Evolutionary conservation across 78 protist species (phyloP).

Genomic region (Guillardia theta): DNA sequence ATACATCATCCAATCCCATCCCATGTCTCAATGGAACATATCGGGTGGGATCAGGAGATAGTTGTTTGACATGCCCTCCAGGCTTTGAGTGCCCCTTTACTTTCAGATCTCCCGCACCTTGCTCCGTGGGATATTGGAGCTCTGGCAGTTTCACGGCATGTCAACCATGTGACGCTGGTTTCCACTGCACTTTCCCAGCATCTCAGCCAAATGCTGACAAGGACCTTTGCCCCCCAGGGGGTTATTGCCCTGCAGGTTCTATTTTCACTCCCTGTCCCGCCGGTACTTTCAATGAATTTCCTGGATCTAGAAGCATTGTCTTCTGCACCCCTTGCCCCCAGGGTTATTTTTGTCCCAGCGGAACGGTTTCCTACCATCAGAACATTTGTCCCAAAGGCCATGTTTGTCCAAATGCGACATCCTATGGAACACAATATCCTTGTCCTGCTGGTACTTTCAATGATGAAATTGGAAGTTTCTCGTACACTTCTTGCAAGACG

Average conservation of each 20-base stretch:
- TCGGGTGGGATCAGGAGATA: not conserved
- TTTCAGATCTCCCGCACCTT: not conserved
- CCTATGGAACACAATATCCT: not conserved
- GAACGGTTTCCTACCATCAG: not conserved
- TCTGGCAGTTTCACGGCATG: not conserved
- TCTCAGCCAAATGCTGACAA: not conserved
- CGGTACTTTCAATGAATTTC: not conserved
- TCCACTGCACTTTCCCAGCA: constrained; percentile 10
- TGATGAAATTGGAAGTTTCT: not conserved
- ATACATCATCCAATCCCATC: not conserved
- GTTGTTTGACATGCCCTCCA: not conserved
- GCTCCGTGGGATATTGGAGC: constrained; percentile 22
- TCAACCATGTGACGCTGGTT: not conserved
- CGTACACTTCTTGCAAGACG: not conserved
- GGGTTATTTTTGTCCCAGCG: not conserved
- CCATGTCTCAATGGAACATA: not conserved
- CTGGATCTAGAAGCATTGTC: not conserved
- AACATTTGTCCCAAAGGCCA: constrained; percentile 16
- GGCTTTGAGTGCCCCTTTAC: not conserved
- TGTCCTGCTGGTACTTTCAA: constrained; percentile 60
- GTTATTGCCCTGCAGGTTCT: not conserved
- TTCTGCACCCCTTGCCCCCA: not conserved
- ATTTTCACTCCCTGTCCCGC: constrained; percentile 7
- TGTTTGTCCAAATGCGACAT: constrained; percentile 52
- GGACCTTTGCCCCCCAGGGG: constrained; percentile 15